Evolutionary conservation across 805 yeast genomes (phyloP), one percentile per base, ranked within the genome.

Genomic region (Yueomyces sp.): DNA sequence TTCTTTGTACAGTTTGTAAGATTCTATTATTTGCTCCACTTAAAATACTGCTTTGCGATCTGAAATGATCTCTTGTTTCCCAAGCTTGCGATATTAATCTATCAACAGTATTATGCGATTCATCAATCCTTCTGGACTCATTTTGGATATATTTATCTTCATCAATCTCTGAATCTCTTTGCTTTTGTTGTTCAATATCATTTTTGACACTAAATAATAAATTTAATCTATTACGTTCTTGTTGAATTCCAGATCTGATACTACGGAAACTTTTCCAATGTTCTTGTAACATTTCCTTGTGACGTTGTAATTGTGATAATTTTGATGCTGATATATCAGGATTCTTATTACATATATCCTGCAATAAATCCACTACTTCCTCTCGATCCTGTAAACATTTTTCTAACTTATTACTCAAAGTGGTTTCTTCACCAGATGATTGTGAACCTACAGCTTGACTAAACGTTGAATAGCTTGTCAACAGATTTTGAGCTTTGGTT

Each of bases 21-120:
- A 88, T 66, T 45, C 76, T 71, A 45, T 74, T 69, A 49, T 81
- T 84, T 4, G 92, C 83, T 47, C 68, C 74, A 45, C 69, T 68
- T 43, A 92, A 67, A 5, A 73, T 59, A 36, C 71, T 73, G 46
- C 90, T 70, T 64, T 92, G 98, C 40, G 79, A 69, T 40, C 73
- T 51, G 43, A 92, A 72, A 55, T 85, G 94, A 47, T 88, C 96
- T 45, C 97, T 70, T 0, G 97, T 87, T 51, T 83, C 85, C 64
- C 76, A 81, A 1, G 96, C 97, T 57, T 82, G 88, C n/a, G 74
- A 73, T 36, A 90, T 70, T 45, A 92, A 67, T 39, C 81, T 66
- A 57, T 92, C 96, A 12, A 94, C 85, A 42, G 87, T 67, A 38
- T 72, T 69, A 57, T 86, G 79, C 38, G 92, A 78, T 42, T 70